Evolutionary conservation across 768 basidiomycete species (phyloP), one percentile per base, ranked within the genome.

Genomic region (Tricholoma flavovirens): DNA sequence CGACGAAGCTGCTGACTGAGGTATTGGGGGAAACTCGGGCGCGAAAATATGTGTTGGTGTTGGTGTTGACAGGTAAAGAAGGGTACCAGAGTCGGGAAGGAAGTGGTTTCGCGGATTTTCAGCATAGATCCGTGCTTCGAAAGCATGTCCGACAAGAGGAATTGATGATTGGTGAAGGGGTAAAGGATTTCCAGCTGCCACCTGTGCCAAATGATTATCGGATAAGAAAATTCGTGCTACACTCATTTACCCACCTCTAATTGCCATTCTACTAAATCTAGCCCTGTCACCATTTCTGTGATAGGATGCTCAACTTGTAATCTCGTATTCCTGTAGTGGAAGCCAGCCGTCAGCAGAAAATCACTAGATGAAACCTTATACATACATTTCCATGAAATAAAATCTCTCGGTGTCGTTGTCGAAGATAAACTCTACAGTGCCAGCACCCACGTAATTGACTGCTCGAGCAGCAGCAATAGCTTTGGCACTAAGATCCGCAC

Each of bases 391-490:
- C 93, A 95, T 95, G 67, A 97, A 97, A 65, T 86, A 97, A 69
- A 96, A 96, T 57, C 83, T 78, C 55, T 82, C 72, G 7, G 88
- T 90, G 67, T 94, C 88, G 59, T 92, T 94, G 68, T 98, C 94
- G 60, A 96, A 93, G 60, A 98, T 96, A 64, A 98, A 97, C 67
- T 98, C 94, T n/a, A 95, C 90, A 0, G 92, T 94, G 4, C 92
- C 92, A 9, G 93, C 93, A 30, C 93, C 93, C 30, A 91, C 86
- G 65, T 98, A 98, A 57, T 86, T 79, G 48, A 98, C 94, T 3
- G 95, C 94, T 66, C 80, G 84, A 5, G 94, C 93, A n/a, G 95
- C 94, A 48, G 90, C 91, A 21, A 95, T 81, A 2, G 95, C 94
- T 70, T 94, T 96, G 33, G 80, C 80, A 49, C 91, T 86, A 57